Evolutionary conservation across 768 basidiomycete species (phyloP), one percentile per base, ranked within the genome.

Genomic region (Kondoa malvinella): DNA sequence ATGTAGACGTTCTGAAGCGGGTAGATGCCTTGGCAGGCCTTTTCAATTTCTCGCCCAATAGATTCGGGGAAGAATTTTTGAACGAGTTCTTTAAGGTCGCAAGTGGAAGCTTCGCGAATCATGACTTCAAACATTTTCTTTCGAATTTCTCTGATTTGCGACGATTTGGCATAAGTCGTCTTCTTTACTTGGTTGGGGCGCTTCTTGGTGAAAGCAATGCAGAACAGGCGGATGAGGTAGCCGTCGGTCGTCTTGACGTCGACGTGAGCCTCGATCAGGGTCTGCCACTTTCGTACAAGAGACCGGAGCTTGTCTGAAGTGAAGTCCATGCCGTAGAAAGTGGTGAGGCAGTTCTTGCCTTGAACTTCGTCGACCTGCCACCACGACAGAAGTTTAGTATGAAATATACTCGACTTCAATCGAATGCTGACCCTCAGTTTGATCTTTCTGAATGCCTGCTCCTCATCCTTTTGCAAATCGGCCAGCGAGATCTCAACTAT

Each of bases 311-410:
- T 97, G 86, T 99, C 95, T 68, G 94, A 95, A 71, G 95, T 97
- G 82, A 99, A 96, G 82, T 94, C 90, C 94, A 99, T 97, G 78
- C 95, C 95, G 80, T 94, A 88, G 89, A 99, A 99, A 81, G 92
- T 94, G 78, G 95, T 97, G 67, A 97, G 84, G 83, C 92, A 95
- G 83, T 91, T 95, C 83, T 92, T 94, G 81, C 95, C 95, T 81
- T 95, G 87, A 69, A 90, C 82, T 76, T 92, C 89, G 14, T 70
- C 70, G 31, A 70, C 34, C 27, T 32, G 58, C 25, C 4, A 31
- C 4, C 12, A 12, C 58, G 58, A 25, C 58, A 8, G 2, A 1
- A 57, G 56, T 1, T 26, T 27, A n/a, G 32, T 17, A 40, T 31
- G 33, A 34, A 30, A 59, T 30, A 31, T 12, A 59, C 32, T 12